Evolutionary conservation across 2,329 filamentous ascomycete genomes (phyloP).

Genomic region (Trichoderma pleuroti): DNA sequence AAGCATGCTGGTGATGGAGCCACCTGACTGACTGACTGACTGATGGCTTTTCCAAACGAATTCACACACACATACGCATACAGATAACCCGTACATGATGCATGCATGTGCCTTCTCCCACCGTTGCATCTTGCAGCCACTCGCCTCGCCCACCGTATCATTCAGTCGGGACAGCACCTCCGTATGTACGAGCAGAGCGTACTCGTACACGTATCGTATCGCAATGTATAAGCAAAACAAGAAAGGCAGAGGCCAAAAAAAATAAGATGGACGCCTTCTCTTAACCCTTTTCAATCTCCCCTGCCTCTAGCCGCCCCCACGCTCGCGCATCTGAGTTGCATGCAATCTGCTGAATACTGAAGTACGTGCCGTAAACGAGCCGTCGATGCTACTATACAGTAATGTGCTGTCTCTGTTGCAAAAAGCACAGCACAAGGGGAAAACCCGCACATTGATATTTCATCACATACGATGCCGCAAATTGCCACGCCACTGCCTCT

Average conservation of each 20-base stretch:
- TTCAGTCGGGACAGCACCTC: background rate
- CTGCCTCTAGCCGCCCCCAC: constrained; percentile 5
- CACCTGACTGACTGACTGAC: too few species aligned
- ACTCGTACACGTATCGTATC: background rate
- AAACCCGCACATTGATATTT: too few species aligned
- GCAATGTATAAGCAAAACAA: too few species aligned
- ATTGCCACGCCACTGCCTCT: background rate
- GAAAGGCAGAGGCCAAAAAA: background rate
- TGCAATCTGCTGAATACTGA: background rate
- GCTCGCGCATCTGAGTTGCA: constrained; percentile 2
- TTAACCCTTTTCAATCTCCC: constrained; percentile 12
- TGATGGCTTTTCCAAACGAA: background rate
- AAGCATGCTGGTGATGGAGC: background rate
- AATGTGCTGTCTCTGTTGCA: background rate
- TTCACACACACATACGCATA: background rate
- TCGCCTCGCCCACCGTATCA: background rate
- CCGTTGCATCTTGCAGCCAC: background rate
- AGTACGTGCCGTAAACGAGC: background rate
- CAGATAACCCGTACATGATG: background rate
- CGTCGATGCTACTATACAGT: background rate
- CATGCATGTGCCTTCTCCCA: background rate
- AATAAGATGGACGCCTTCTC: background rate
- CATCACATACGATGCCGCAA: background rate
- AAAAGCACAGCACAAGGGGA: background rate
- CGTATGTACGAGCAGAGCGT: background rate